phyloP scores from a whole-genome alignment of 2,329 filamentous ascomycete species.

The Botryotinia narcissicola region DNA sequence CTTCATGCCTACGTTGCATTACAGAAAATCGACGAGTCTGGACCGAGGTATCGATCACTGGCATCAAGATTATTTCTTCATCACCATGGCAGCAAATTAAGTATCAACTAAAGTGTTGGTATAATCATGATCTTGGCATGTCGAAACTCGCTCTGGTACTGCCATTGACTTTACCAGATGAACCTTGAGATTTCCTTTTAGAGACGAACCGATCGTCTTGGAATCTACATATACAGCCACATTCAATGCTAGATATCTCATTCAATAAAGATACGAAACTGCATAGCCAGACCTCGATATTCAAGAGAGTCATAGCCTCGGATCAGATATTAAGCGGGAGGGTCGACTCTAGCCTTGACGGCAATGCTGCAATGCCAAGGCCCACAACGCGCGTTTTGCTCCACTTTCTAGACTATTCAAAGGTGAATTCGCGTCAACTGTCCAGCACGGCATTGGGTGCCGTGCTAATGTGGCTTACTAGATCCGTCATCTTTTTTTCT shows the following conservation, averaged over 20 bases:
- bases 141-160: not conserved
- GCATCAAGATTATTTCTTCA: not conserved
- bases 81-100: not conserved
- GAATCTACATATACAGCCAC: not conserved
- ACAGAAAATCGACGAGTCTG: not conserved
- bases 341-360: not conserved
- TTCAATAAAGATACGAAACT: too few relatives aligned
- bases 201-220: not conserved
- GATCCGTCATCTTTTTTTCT: not conserved
- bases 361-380: not conserved
- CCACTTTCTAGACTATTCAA: not conserved
- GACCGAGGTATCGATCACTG: not conserved
- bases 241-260: not conserved
- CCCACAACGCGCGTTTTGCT: conserved; percentile 5
- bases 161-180: not conserved
- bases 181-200: too few relatives aligned
- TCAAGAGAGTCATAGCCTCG: not conserved
- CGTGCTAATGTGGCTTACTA: not conserved
- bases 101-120: not conserved
- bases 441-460: not conserved
- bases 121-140: not conserved
- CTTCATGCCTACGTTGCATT: not conserved
- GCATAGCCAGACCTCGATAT: not conserved
- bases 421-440: not conserved
- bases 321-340: not conserved